Conservation (phyloP, 352 stramenopile species). For the Pythium apleroticum region DNA sequence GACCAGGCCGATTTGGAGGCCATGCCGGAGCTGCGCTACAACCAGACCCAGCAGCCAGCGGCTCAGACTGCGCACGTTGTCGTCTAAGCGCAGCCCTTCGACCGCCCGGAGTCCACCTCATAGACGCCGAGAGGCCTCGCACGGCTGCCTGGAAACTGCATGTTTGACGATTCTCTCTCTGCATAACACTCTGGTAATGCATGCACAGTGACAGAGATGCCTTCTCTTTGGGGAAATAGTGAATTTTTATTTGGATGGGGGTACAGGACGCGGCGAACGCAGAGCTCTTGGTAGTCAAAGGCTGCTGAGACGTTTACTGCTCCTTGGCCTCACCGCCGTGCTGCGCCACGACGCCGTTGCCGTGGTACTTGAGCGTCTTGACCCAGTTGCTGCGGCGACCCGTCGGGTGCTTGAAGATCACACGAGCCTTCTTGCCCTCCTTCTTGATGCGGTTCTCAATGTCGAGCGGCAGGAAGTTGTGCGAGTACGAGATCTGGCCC, state of each 20-base stretch:
- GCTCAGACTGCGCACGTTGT: slow-evolving; percentile 61
- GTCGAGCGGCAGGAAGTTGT: slow-evolving; percentile 83
- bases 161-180: slow-evolving; percentile 14
- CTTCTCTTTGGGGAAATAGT: slow-evolving; percentile 10
- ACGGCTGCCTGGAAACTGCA: slow-evolving; percentile 9
- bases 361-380: slow-evolving; percentile 89
- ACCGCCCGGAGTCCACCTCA: background rate
- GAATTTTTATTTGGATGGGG: slow-evolving; percentile 10
- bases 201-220: slow-evolving; percentile 4
- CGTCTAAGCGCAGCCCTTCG: slow-evolving; percentile 26
- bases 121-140: slow-evolving; percentile 7
- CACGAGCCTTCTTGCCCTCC: slow-evolving; percentile 73
- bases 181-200: slow-evolving; percentile 5
- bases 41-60: slow-evolving; percentile 46
- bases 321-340: slow-evolving; percentile 78
- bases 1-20: slow-evolving; percentile 65
- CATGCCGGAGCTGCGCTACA: slow-evolving; percentile 82
- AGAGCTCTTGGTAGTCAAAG: background rate
- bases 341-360: slow-evolving; percentile 74
- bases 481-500: slow-evolving; percentile 82
- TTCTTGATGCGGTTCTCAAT: slow-evolving; percentile 78
- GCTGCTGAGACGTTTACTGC: slow-evolving; percentile 24
- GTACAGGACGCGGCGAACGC: background rate
- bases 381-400: slow-evolving; percentile 84
- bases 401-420: slow-evolving; percentile 77